Conservation (phyloP, 108 stramenopile genomes). For the Stephanodiscus minutulus region DNA sequence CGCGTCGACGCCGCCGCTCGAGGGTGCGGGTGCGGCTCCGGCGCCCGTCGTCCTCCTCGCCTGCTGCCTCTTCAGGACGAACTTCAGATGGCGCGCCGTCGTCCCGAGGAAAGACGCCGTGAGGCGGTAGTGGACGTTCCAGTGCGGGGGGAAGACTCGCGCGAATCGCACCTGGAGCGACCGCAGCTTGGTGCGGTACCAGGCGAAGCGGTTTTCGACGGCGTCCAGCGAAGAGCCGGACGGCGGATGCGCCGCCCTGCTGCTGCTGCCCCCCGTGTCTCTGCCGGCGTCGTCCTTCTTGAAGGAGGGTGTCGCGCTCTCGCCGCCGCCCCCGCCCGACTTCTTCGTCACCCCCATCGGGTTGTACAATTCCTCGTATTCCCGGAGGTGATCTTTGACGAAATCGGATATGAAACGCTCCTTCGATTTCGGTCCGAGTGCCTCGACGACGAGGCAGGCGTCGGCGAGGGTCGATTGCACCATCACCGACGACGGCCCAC, state of each 20-base stretch:
- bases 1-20: neutral
- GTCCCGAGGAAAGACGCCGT: conserved; percentile 71
- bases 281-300: conserved; percentile 47
- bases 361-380: conserved; percentile 78
- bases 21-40: conserved; percentile 22
- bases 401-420: conserved; percentile 78
- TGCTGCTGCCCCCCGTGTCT: too few species aligned
- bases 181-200: conserved; percentile 86
- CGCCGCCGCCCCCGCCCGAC: conserved; percentile 11
- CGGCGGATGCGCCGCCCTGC: conserved; percentile 21
- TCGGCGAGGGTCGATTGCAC: conserved; percentile 68
- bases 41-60: conserved; percentile 12
- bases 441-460: conserved; percentile 94
- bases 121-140: conserved; percentile 87
- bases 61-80: conserved; percentile 37
- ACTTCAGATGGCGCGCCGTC: conserved; percentile 43
- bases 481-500: conserved; percentile 46
- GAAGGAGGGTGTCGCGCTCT: conserved; percentile 53
- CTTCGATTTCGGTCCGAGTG: conserved; percentile 81
- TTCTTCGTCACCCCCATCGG: conserved; percentile 26
- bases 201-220: conserved; percentile 92
- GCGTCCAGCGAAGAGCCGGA: conserved; percentile 69
- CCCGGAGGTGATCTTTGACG: conserved; percentile 81
- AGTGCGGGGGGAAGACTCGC: conserved; percentile 89
- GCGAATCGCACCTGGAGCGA: conserved; percentile 68